phyloP scores from a whole-genome alignment of 306 rosid genomes.

The Medicago truncatula region MtrunA17r5.0-ANR NC_053042.1:46826501-46827000 shows the following conservation, averaged over 20 bases:
- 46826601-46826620: conserved; percentile 64
- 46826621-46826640: conserved; percentile 74
- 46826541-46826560: conserved; percentile 61
- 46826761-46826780: conserved; percentile 74
- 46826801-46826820: conserved; percentile 78
- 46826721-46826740: conserved; percentile 83
- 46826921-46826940: conserved; percentile 71
- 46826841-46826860: conserved; percentile 83
- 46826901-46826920: conserved; percentile 71
- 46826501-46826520: conserved; percentile 70
- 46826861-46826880: conserved; percentile 76
- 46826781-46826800: conserved; percentile 74
- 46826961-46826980: conserved; percentile 81
- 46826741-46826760: conserved; percentile 77
- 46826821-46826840: conserved; percentile 76
- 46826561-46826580: conserved; percentile 72
- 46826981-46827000: conserved; percentile 65
- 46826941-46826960: conserved; percentile 68
- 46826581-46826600: conserved; percentile 70
- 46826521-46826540: conserved; percentile 61
- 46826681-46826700: conserved; percentile 69
- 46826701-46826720: conserved; percentile 66
- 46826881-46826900: conserved; percentile 77
- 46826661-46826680: conserved; percentile 80
- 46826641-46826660: conserved; percentile 73